Percentiles rank a stretch among this genome's conserved stretches.
Evolutionary conservation across 495 filamentous ascomycete species (phyloP).

Genomic region (Ramalina peruviana): DNA sequence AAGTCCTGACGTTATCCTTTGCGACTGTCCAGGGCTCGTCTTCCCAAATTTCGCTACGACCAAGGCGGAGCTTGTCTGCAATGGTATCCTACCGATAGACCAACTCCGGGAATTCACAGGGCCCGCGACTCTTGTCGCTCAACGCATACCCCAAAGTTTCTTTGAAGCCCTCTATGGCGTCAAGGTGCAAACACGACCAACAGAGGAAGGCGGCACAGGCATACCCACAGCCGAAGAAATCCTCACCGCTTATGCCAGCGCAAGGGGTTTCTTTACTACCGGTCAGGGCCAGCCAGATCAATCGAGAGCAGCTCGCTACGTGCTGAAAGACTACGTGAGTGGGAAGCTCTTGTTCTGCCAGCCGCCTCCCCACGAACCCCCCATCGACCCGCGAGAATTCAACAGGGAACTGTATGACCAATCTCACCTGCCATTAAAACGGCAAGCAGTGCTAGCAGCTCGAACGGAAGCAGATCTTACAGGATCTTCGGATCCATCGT

Average conservation of each 20-base stretch:
- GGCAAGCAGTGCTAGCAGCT: constrained; percentile 39
- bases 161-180: constrained; percentile 88
- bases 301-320: constrained; percentile 73
- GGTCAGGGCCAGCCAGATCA: constrained; percentile 87
- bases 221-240: constrained; percentile 79
- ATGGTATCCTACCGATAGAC: constrained; percentile 92
- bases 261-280: constrained; percentile 75
- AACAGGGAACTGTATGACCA: constrained; percentile 80
- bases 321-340: constrained; percentile 95
- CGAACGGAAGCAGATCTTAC: constrained; percentile 16
- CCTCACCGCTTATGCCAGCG: constrained; percentile 71
- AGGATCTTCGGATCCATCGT: constrained; percentile 20
- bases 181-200: constrained; percentile 63
- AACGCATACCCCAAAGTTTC: constrained; percentile 80
- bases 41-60: constrained; percentile 97
- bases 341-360: constrained; percentile 88
- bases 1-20: constrained; percentile 74
- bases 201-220: constrained; percentile 90
- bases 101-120: constrained; percentile 91
- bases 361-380: constrained; percentile 55
- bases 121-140: constrained; percentile 72
- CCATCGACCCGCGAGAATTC: constrained; percentile 59
- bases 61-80: constrained; percentile 92
- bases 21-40: constrained; percentile 97
- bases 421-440: constrained; percentile 59